Evolutionary conservation across 2,329 filamentous ascomycete species (phyloP), one percentile per base, ranked within the genome.

Genomic region (Verticillium zaregamsianum): DNA sequence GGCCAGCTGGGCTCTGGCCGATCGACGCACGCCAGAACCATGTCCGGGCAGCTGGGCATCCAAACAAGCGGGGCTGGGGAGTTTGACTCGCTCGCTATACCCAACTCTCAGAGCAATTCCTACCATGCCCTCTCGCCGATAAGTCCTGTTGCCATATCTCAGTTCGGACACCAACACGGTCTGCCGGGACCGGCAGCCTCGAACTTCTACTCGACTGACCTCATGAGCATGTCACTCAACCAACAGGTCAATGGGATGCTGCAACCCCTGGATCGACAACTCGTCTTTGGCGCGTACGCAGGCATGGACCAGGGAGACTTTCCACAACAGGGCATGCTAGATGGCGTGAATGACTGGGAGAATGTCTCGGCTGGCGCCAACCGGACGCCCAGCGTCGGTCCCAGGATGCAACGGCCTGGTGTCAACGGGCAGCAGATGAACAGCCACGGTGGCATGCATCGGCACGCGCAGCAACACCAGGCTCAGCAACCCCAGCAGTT

Each of bases 211-310:
- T 74, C 82, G 9, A 76, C 79, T 58, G 79, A 87, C 69, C 70
- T 89, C 40, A 78, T 87, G n/a, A 73, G 78, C 5, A 74, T 86
- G 64, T 79, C 79, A 4, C 74, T 88, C 17, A 75, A 76, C 25
- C 81, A 80, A 68, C 80, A 80, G 61, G 73, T 76, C 23, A 76
- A 79, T 62, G 77, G 77, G 2, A 80, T 87, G 59, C 77, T 92
- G 31, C 87, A 89, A 11, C 87, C 91, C 63, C 82, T 94, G 15
- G 90, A 93, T 68, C 83, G 90, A 3, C 90, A 92, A 69, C 86
- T 93, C 65, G 88, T 92, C 2, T 91, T 92, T 65, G 88, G 87
- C 40, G 89, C 88, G 1, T 94, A 93, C 69, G 86, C 68, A 76
- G 72, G 73, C 11, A 76, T 80, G 58, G 68, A 69, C 49, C 70